A percentile compares a stretch with the other conserved stretches of the same genome.
Conservation (phyloP, 495 filamentous ascomycete genomes). For the Hypomontagnella monticulosa region DNA sequence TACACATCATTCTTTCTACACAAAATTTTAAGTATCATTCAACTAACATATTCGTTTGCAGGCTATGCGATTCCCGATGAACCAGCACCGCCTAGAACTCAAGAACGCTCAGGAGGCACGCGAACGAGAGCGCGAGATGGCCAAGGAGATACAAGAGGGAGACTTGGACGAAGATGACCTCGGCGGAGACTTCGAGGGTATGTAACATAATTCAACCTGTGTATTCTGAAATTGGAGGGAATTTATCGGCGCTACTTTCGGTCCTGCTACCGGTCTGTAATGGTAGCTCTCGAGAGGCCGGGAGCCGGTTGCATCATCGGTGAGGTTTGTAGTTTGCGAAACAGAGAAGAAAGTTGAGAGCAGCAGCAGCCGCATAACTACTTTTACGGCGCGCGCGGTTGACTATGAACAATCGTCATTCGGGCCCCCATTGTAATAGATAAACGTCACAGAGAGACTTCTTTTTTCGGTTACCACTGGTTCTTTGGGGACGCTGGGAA, state of each 20-base stretch:
- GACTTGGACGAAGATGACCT: conserved; percentile 98
- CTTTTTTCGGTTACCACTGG: conserved; percentile 12
- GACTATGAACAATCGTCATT: conserved; percentile 35
- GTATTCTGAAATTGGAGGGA: conserved; percentile 44
- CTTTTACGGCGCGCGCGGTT: conserved; percentile 7
- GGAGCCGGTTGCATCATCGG: conserved; percentile 13
- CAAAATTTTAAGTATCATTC: background rate
- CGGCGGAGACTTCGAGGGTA: conserved; percentile 95
- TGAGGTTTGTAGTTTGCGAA: conserved; percentile 32
- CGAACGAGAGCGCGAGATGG: conserved; percentile 93
- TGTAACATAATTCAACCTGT: conserved; percentile 66
- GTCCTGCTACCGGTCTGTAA: conserved; percentile 10
- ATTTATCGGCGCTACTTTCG: conserved; percentile 18
- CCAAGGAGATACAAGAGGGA: conserved; percentile 98
- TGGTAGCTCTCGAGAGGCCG: conserved; percentile 17
- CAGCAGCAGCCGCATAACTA: conserved; percentile 11
- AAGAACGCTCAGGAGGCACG: conserved; percentile 98
- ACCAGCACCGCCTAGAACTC: conserved; percentile 95
- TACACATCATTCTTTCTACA: background rate
- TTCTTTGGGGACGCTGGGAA: conserved; percentile 1
- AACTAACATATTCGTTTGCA: conserved; percentile 48
- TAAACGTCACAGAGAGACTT: conserved; percentile 24
- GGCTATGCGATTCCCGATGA: conserved; percentile 99
- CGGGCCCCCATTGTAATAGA: conserved; percentile 40
- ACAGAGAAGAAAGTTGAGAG: conserved; percentile 19